Base-by-base conservation (phyloP, 2,329 filamentous ascomycete genomes). In the Aureobasidium sp. region DNA sequence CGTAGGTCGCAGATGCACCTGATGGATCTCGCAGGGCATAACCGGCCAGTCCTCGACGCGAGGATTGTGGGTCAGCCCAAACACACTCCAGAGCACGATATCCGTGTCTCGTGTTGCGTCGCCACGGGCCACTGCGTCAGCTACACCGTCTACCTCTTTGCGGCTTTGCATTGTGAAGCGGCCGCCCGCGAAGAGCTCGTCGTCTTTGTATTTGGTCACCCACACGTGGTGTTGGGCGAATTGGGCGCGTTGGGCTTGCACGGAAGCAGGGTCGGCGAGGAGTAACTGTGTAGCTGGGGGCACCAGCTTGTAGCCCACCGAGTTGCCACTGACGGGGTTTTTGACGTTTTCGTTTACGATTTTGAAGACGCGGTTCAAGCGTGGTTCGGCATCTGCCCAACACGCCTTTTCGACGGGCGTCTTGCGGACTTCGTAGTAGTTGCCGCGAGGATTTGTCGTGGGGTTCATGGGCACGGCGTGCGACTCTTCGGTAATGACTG, bases 371-470 rank as follows among this genome's bases (percentile, higher is more conserved):
- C 81, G 79, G 67, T 85, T 85, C 87, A 72, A 0, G 72, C 67
- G 0, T 22, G 72, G 66, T 25, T 68, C 66, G n/a, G 67, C 65
- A 45, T 73, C 70, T 39, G 66, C 65, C 44, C 66, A 67, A 42
- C 58, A 31, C 3, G 69, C 66, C 15, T 52, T 65, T 12, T 66
- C 66, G 53, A 71, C 41, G 1, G 65, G 63, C 3, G 66, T 70
- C 22, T 78, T 74, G 15, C 81, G 71, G 5, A 86, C 72, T 0
- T 79, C 80, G 72, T 87, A 88, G 61, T 77, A 79, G 69, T 86
- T 87, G 31, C 86, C 85, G 42, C 80, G 75, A 0, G 85, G 84
- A 67, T 89, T 88, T 2, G 79, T 81, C 25, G 78, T 70, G 0
- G 80, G 74, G 65, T 84, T 78, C 68, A 76, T 75, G 1, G 78